phyloP scores from a whole-genome alignment of 2,329 filamentous ascomycete species.

The Fonsecaea erecta region DNA sequence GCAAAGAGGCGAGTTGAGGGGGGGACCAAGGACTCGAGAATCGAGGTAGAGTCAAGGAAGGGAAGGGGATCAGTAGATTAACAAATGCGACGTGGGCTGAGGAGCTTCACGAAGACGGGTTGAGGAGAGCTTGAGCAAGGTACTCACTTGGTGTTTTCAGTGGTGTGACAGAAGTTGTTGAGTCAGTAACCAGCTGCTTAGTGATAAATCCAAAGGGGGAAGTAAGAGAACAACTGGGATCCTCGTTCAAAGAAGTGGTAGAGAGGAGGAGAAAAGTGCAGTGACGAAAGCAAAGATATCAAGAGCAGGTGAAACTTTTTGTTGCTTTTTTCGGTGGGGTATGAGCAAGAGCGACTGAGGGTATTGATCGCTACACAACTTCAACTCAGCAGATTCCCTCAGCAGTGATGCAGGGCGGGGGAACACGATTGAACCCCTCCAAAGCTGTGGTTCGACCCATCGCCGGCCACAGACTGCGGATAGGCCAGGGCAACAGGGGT shows the following conservation, averaged over 20 bases:
- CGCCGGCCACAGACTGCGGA: slow-evolving; percentile 10
- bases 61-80: slow-evolving; percentile 3
- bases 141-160: slow-evolving; percentile 26
- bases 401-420: slow-evolving; percentile 14
- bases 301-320: slow-evolving; percentile 31
- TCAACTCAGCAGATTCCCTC: slow-evolving; percentile 20
- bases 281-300: slow-evolving; percentile 9
- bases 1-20: neutral
- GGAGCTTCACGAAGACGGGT: slow-evolving; percentile 12
- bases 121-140: neutral
- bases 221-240: neutral
- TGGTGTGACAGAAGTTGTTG: slow-evolving; percentile 27
- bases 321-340: slow-evolving; percentile 35
- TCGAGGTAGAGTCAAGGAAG: neutral
- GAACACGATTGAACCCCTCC: slow-evolving; percentile 15
- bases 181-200: slow-evolving; percentile 29
- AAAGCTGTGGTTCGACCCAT: neutral
- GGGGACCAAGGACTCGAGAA: neutral
- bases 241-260: slow-evolving; percentile 2
- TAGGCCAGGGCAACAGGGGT: slow-evolving; percentile 4
- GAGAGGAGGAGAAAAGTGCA: slow-evolving; percentile 8
- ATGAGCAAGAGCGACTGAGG: slow-evolving; percentile 14
- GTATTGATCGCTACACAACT: slow-evolving; percentile 27
- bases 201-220: slow-evolving; percentile 12
- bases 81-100: neutral